Base-by-base conservation (phyloP, 257 asterid genomes). In the Galeopsis tetrahit region DNA sequence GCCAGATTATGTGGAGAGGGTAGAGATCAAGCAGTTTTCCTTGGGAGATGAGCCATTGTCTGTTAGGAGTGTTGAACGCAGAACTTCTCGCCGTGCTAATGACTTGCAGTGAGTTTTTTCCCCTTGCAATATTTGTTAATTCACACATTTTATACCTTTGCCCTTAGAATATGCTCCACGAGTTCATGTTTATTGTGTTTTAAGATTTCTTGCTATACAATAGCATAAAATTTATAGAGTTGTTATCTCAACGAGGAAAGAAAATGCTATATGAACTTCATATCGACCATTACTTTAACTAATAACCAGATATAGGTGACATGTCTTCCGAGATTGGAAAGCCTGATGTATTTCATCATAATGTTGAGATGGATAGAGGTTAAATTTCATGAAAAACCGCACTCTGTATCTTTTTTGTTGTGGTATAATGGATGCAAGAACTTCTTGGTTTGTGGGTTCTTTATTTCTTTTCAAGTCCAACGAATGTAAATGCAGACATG, bases 1-100 rank as follows among this genome's bases (percentile, higher is more conserved):
- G 80, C 96, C 97, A 33, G 96, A 90, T 81, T 90, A 88, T 74
- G 97, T 90, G 57, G 70, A 84, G 84, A 87, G 93, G 87, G 96
- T 90, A 62, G 96, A 85, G 82, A 87, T 90, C 66, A 88, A 90
- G 82, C 96, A 90, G 80, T 90, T 90, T 72, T 90, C 97, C 0
- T 66, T 90, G 43, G 97, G 97, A 60, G 93, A 87, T 7, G 97
- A 90, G 76, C 96, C 97, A 8, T 81, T 90, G 79, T 90, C 97
- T 2, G 97, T 90, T 70, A 79, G 97, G 82, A 90, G 91, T 32
- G 97, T 90, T 0, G 97, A 90, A 67, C 84, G 97, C 9, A 83
- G 89, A 72, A 90, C 97, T 61, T 90, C 97, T 51, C 93, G 97
- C 31, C 83, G 96, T 21, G 88, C 73, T 31, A 90, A 90, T 70